These are phyloP conservation scores for Metarhizium robertsii DNA, from an alignment of 2,329 filamentous ascomycete genomes.

Conservation along the genomic window DNA sequence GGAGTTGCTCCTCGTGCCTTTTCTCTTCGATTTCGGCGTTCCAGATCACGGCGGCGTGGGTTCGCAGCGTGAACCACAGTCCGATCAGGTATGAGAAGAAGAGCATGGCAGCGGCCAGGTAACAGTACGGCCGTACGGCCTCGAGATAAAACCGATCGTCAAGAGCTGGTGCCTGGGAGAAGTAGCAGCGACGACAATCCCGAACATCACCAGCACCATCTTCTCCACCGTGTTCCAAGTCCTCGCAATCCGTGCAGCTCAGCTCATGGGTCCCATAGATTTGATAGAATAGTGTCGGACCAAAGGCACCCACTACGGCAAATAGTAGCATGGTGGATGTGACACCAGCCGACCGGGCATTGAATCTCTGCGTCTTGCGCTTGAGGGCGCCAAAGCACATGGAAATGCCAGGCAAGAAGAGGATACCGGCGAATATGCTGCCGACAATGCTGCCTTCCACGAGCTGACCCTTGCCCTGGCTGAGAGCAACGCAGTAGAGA, in stretches of 20 bases:
- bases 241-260: slow-evolving; percentile 62
- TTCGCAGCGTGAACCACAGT: slow-evolving; percentile 88
- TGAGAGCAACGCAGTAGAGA: slow-evolving; percentile 89
- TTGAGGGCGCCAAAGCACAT: slow-evolving; percentile 99
- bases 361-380: slow-evolving; percentile 96
- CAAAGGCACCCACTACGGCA: slow-evolving; percentile 89
- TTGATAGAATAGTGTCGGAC: slow-evolving; percentile 94
- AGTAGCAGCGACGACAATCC: slow-evolving; percentile 90
- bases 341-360: slow-evolving; percentile 89
- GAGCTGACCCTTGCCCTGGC: slow-evolving; percentile 82
- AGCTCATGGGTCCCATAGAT: slow-evolving; percentile 97
- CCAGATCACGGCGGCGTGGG: slow-evolving; percentile 96
- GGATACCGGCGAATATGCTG: slow-evolving; percentile 92
- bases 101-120: slow-evolving; percentile 72
- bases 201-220: slow-evolving; percentile 32
- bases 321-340: slow-evolving; percentile 98
- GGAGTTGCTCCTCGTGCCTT: slow-evolving; percentile 46
- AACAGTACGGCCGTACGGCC: slow-evolving; percentile 89
- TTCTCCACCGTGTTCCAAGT: slow-evolving; percentile 27
- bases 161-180: slow-evolving; percentile 75
- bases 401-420: slow-evolving; percentile 88
- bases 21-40: slow-evolving; percentile 76
- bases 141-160: slow-evolving; percentile 83
- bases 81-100: slow-evolving; percentile 93
- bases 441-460: slow-evolving; percentile 97